Conservation (phyloP, 129 eudicot species). For the Saussurea involucrata region DNA sequence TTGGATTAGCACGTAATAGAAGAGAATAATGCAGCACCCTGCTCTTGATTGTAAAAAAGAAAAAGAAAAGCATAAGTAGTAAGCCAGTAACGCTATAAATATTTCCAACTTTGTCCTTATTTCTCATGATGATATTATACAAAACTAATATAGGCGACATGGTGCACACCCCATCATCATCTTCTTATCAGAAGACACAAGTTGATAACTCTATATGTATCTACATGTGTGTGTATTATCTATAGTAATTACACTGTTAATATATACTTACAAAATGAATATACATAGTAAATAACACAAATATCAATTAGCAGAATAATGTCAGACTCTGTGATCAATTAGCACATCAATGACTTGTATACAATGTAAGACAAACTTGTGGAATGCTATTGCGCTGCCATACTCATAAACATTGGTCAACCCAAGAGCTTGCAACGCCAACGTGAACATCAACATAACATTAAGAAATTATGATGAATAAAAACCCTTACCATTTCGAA, state of each 20-base stretch:
- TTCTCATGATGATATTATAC: not conserved
- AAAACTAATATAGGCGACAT: not conserved
- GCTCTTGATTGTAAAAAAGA: not conserved
- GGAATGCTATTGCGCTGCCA: not conserved
- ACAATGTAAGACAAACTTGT: not conserved
- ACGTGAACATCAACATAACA: not conserved
- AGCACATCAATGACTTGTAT: not conserved
- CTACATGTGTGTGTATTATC: not conserved
- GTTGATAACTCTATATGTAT: not conserved
- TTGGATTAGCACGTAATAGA: not conserved
- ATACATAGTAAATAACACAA: slow-evolving; percentile 9
- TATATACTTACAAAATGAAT: not conserved
- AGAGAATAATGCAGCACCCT: not conserved
- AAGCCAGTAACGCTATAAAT: not conserved
- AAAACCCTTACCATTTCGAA: slow-evolving; percentile 31
- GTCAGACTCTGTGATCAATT: not conserved
- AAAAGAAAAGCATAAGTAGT: not conserved
- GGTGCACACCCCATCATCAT: not conserved
- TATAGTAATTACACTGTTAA: not conserved
- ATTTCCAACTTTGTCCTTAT: not conserved
- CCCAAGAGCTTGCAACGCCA: not conserved
- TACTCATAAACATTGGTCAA: not conserved
- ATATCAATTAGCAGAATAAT: slow-evolving; percentile 12
- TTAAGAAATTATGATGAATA: not conserved
- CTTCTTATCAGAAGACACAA: not conserved